Evolutionary conservation across 139 green algal genomes (phyloP), one percentile per base, ranked within the genome.

Genomic region (Diplosphaera chodatii): DNA sequence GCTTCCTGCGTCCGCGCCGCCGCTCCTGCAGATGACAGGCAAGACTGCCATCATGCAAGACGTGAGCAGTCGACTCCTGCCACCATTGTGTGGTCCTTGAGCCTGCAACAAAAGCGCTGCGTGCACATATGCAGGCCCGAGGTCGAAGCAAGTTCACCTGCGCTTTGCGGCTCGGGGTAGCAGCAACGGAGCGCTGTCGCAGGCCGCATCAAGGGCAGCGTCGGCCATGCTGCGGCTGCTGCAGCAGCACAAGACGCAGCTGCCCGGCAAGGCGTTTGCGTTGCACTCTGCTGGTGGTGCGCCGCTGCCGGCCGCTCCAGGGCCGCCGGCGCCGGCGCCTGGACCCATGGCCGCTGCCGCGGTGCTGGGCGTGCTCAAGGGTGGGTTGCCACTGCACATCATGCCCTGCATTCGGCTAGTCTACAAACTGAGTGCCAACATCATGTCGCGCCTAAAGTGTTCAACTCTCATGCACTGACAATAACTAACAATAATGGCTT

Each of bases 331-430:
- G 66, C 8, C 30, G 66, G 16, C 48, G 25, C 18, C 33, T 40
- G 22, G 22, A 29, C 64, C 32, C 10, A 20, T 63, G 67, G 37
- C 37, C n/a, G 21, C 68, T 3, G 68, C 68, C 0, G 34, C 70
- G 1, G 70, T 40, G 21, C 32, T 69, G 22, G 70, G 70, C 33
- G 31, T 75, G 18, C 18, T 63, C 32, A 69, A 40, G 48, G 48
- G 48, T 59, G 48, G 18, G 48, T n/a, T n/a, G n/a, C n/a, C n/a
- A n/a, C n/a, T n/a, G n/a, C n/a, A n/a, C n/a, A n/a, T n/a, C n/a
- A n/a, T n/a, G n/a, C n/a, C n/a, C n/a, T n/a, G n/a, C n/a, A n/a
- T n/a, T n/a, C n/a, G n/a, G n/a, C n/a, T n/a, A n/a, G n/a, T n/a
- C n/a, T n/a, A n/a, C n/a, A n/a, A n/a, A n/a, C n/a, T n/a, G n/a